These are phyloP conservation scores for Chaetomiaceae sp. DNA, from an alignment of 2,329 filamentous ascomycete species.

Conservation along the genomic window DNA sequence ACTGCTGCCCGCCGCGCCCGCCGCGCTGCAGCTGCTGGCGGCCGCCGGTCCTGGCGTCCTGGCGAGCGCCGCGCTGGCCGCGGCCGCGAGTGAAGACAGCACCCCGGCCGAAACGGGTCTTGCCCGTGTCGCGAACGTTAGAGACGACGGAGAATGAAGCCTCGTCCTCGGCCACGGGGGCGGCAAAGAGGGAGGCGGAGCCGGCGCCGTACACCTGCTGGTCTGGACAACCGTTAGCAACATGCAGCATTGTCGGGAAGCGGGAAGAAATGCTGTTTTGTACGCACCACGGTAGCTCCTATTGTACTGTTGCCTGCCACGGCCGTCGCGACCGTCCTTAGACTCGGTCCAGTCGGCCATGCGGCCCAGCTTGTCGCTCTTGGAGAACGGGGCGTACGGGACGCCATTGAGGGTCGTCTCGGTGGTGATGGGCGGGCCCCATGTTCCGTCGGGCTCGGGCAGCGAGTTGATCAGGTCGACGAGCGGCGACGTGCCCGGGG, in stretches of 20 bases:
- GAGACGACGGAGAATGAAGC: slow-evolving; percentile 97
- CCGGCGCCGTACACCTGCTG: slow-evolving; percentile 96
- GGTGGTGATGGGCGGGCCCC: slow-evolving; percentile 78
- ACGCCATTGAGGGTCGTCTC: slow-evolving; percentile 92
- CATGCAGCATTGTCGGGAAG: slow-evolving; percentile 16
- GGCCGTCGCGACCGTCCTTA: slow-evolving; percentile 70
- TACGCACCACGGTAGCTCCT: slow-evolving; percentile 81
- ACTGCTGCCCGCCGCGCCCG: slow-evolving; percentile 57
- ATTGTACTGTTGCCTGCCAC: slow-evolving; percentile 82
- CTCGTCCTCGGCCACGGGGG: slow-evolving; percentile 91
- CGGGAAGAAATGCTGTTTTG: not conserved
- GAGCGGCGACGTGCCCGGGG: slow-evolving; percentile 34
- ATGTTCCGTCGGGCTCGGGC: slow-evolving; percentile 66
- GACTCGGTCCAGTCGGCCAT: slow-evolving; percentile 99
- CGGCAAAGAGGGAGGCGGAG: slow-evolving; percentile 79
- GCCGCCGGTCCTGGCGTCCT: slow-evolving; percentile 51
- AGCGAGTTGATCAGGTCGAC: slow-evolving; percentile 65
- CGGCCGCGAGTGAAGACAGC: slow-evolving; percentile 85
- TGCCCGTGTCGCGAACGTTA: slow-evolving; percentile 81
- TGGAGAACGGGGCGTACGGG: slow-evolving; percentile 96
- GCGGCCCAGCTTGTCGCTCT: slow-evolving; percentile 96
- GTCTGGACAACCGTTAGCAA: slow-evolving; percentile 48
- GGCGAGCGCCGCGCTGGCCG: slow-evolving; percentile 67
- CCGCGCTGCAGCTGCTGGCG: slow-evolving; percentile 65
- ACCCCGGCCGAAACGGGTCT: slow-evolving; percentile 83